These are phyloP conservation scores for Castanea mollissima DNA, from an alignment of 306 rosid species.

Conservation along the genomic window DNA sequence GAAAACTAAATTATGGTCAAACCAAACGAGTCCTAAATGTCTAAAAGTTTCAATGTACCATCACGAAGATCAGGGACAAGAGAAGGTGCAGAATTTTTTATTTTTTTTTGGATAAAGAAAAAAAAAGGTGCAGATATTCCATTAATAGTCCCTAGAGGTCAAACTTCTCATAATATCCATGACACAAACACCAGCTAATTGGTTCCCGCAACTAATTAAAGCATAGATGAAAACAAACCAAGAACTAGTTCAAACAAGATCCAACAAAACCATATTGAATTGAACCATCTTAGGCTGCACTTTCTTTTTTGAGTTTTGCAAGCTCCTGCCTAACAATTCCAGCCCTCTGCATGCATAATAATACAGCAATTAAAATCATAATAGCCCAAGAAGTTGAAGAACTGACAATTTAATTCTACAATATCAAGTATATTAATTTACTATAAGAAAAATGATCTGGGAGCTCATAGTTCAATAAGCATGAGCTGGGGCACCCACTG, in stretches of 20 bases:
- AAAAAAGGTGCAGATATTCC: neutral
- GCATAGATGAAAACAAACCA: neutral
- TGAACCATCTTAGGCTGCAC: conserved; percentile 10
- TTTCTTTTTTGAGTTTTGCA: conserved; percentile 37
- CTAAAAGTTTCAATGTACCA: fast-evolving
- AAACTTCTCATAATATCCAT: neutral
- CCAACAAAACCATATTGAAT: neutral
- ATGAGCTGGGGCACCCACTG: neutral
- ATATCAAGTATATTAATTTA: neutral
- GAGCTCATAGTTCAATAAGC: neutral
- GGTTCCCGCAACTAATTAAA: neutral
- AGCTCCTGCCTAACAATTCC: conserved; percentile 44
- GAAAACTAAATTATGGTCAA: too few species aligned
- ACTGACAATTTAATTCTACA: neutral
- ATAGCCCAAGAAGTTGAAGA: neutral
- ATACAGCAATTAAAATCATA: neutral
- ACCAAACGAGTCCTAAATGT: too few species aligned
- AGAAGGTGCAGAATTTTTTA: neutral
- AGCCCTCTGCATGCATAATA: conserved; percentile 26
- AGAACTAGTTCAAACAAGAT: neutral
- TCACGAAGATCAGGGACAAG: fast-evolving
- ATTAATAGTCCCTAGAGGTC: neutral
- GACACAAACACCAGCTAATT: neutral
- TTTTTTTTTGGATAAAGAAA: neutral
- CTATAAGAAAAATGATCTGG: neutral